Percentiles rank a stretch among this genome's conserved stretches.
Conservation (phyloP, 129 eudicot species). For the Pseudognaphalium luteoalbum region DNA sequence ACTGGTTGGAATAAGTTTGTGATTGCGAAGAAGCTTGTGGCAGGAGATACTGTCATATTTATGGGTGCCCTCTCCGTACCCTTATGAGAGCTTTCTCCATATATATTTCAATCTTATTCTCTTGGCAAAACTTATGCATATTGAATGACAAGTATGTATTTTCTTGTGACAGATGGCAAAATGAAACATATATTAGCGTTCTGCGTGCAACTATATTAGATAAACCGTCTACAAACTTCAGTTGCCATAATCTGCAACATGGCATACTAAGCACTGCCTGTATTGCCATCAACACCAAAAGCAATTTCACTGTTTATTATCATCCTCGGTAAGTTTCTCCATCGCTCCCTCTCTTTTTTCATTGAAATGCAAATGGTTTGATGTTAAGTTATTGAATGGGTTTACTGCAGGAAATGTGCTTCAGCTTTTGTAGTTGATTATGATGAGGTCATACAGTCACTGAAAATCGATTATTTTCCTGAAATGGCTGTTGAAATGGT, state of each 20-base stretch:
- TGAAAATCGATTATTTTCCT: background rate
- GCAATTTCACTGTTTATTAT: background rate
- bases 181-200: constrained; percentile 14
- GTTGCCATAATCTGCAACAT: constrained; percentile 3
- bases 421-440: constrained; percentile 14
- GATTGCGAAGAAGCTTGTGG: constrained; percentile 21
- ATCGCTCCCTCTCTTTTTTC: background rate
- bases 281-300: background rate
- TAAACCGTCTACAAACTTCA: background rate
- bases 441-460: constrained; percentile 5
- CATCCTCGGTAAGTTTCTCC: constrained; percentile 17
- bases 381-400: constrained; percentile 6
- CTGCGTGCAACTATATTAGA: constrained; percentile 5
- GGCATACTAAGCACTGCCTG: constrained; percentile 13
- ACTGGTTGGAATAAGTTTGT: constrained; percentile 37
- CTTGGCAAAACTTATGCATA: background rate
- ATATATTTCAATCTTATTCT: background rate
- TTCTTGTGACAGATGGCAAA: constrained; percentile 16
- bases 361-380: background rate
- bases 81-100: background rate
- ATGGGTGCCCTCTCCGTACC: constrained; percentile 10
- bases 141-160: background rate
- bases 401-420: constrained; percentile 9
- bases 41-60: constrained; percentile 38
- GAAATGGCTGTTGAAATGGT: constrained; percentile 13